phyloP scores from a whole-genome alignment of 352 stramenopile species.

The Globisporangium solare region DNA sequence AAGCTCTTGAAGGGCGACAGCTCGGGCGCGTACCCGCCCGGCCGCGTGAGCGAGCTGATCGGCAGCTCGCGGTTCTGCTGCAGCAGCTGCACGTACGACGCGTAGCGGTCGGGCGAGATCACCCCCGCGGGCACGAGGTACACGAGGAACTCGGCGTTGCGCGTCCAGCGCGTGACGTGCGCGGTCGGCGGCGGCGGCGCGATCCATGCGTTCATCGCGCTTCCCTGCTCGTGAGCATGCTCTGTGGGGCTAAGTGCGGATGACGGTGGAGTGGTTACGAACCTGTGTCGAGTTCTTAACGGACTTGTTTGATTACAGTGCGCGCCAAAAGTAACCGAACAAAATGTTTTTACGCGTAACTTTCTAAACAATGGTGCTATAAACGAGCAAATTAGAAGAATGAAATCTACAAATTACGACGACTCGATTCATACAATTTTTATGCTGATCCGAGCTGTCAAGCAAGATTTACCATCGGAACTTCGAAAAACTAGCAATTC shows the following conservation, averaged over 20 bases:
- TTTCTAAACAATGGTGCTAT: too few relatives aligned
- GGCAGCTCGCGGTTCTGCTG: constrained; percentile 48
- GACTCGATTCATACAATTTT: too few relatives aligned
- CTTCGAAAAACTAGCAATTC: too few relatives aligned
- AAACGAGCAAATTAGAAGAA: too few relatives aligned
- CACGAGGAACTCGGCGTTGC: constrained; percentile 69
- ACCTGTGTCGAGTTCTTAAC: neutral
- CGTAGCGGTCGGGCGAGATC: constrained; percentile 56
- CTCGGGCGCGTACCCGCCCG: constrained; percentile 71
- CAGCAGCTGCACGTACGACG: constrained; percentile 55
- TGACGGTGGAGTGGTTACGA: neutral
- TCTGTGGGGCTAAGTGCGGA: neutral
- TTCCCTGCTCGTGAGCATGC: neutral
- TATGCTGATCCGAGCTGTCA: too few relatives aligned
- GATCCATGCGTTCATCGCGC: constrained; percentile 27
- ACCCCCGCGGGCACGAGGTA: constrained; percentile 75
- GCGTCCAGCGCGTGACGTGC: constrained; percentile 46
- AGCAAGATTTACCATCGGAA: too few relatives aligned
- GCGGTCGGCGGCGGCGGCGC: constrained; percentile 21
- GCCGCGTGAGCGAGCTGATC: constrained; percentile 62
- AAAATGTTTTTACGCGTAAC: too few relatives aligned
- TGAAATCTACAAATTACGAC: too few relatives aligned
- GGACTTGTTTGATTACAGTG: too few relatives aligned
- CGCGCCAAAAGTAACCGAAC: too few relatives aligned
- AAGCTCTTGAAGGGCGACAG: constrained; percentile 77